Evolutionary conservation across 2,329 filamentous ascomycete species (phyloP).

Genomic region (Chaetomium sp.): DNA sequence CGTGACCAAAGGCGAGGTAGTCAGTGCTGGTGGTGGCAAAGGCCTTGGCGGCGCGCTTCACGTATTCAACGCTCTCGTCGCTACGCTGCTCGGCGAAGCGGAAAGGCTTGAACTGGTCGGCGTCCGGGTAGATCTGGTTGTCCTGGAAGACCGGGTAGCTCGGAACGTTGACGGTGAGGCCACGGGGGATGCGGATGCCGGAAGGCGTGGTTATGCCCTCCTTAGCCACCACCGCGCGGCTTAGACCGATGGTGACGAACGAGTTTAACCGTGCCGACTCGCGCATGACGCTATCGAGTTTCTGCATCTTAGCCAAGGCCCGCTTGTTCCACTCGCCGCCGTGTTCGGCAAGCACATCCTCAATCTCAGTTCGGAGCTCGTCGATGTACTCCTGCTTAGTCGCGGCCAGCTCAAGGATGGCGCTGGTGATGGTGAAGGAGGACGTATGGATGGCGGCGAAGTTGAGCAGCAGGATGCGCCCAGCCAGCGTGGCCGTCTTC

Average conservation of each 20-base stretch:
- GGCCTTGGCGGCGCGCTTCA: constrained; percentile 25
- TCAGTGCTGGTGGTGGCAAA: constrained; percentile 31
- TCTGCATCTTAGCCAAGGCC: constrained; percentile 30
- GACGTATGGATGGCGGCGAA: constrained; percentile 36
- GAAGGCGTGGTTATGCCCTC: constrained; percentile 30
- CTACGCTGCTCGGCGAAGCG: constrained; percentile 22
- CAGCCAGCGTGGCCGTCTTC: constrained; percentile 23
- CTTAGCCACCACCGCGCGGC: constrained; percentile 22
- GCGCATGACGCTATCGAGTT: constrained; percentile 36
- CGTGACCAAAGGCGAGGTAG: constrained; percentile 35
- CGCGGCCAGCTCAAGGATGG: constrained; percentile 38
- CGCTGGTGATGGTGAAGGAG: constrained; percentile 31
- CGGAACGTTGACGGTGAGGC: constrained; percentile 26
- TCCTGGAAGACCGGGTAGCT: constrained; percentile 28
- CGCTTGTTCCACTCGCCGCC: constrained; percentile 30
- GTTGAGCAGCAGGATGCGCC: constrained; percentile 29
- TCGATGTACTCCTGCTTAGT: constrained; percentile 35
- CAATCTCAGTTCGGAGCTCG: constrained; percentile 39
- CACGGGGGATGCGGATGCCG: constrained; percentile 29
- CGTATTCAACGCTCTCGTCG: constrained; percentile 21
- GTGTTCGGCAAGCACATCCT: constrained; percentile 25
- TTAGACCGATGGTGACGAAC: constrained; percentile 25
- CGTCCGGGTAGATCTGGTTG: constrained; percentile 20
- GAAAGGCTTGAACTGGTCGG: constrained; percentile 26
- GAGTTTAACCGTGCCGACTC: constrained; percentile 35